Conservation (phyloP, 306 rosid genomes). For the Cucumis melo region DNA sequence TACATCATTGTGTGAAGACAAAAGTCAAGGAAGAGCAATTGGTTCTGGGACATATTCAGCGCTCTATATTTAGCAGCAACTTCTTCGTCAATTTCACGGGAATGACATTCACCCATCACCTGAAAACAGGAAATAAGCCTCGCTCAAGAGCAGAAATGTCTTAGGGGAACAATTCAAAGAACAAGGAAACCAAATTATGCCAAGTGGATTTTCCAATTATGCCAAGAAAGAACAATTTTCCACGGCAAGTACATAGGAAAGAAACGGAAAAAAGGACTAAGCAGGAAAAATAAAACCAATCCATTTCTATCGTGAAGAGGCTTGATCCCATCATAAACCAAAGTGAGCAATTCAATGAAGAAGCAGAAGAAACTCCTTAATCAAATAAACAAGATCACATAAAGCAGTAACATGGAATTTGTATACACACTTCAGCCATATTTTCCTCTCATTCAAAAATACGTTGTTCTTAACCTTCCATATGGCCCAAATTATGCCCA, state of each 20-base stretch:
- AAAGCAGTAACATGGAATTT: not conserved
- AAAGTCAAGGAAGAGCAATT: slow-evolving; percentile 62
- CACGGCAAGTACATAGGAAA: too few species aligned
- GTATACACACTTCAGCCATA: not conserved
- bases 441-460: not conserved
- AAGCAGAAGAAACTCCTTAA: not conserved
- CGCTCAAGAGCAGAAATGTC: slow-evolving; percentile 9
- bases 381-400: not conserved
- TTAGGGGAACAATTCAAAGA: not conserved
- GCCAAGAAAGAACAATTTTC: too few species aligned
- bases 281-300: too few species aligned
- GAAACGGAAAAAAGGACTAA: too few species aligned
- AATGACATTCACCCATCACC: slow-evolving; percentile 85
- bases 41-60: slow-evolving; percentile 40
- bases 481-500: not conserved
- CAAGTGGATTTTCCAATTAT: too few species aligned
- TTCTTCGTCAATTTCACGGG: slow-evolving; percentile 45
- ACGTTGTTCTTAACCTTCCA: not conserved
- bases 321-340: too few species aligned
- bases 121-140: slow-evolving; percentile 26
- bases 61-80: slow-evolving; percentile 51
- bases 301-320: too few species aligned
- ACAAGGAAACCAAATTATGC: too few species aligned
- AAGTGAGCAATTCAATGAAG: too few species aligned
- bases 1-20: slow-evolving; percentile 77